Conservation (phyloP, 2,329 filamentous ascomycete species). For the Aurifilum marmelostoma region DNA sequence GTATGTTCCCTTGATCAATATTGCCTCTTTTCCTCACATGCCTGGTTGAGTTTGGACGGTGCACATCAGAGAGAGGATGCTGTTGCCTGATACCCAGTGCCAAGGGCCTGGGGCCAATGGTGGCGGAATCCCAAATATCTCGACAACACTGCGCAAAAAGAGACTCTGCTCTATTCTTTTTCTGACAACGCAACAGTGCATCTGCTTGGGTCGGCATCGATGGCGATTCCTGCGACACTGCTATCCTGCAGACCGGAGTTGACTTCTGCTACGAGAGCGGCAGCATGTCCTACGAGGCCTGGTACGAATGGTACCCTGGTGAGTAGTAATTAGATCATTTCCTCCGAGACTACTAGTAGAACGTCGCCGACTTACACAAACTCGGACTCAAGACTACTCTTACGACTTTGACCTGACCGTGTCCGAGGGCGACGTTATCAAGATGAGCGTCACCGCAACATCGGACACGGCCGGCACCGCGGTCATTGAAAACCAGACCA, state of each 20-base stretch:
- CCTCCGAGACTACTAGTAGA: no score
- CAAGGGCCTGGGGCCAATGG: no score
- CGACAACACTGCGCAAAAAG: not conserved
- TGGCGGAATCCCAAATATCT: no score
- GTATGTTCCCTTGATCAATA: not conserved
- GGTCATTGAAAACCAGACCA: conserved; percentile 50
- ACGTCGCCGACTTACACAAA: not conserved
- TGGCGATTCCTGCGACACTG: conserved; percentile 41
- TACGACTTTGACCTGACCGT: conserved; percentile 21
- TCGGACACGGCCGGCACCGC: conserved; percentile 47
- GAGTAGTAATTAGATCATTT: no score
- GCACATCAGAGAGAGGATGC: not conserved
- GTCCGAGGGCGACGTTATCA: conserved; percentile 21
- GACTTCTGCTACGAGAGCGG: conserved; percentile 53
- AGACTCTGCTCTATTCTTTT: not conserved
- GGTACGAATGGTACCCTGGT: conserved; percentile 62
- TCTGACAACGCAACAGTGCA: conserved; percentile 35
- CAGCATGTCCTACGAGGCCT: conserved; percentile 47
- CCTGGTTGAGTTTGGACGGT: not conserved
- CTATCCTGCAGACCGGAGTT: conserved; percentile 60
- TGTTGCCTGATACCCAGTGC: no score
- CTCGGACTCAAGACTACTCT: conserved; percentile 44
- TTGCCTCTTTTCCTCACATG: no score
- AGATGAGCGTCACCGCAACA: conserved; percentile 37
- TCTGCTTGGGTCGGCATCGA: conserved; percentile 65